These are phyloP conservation scores for Zymoseptoria crescenta DNA, from an alignment of 2,329 filamentous ascomycete genomes.

Conservation along the genomic window DNA sequence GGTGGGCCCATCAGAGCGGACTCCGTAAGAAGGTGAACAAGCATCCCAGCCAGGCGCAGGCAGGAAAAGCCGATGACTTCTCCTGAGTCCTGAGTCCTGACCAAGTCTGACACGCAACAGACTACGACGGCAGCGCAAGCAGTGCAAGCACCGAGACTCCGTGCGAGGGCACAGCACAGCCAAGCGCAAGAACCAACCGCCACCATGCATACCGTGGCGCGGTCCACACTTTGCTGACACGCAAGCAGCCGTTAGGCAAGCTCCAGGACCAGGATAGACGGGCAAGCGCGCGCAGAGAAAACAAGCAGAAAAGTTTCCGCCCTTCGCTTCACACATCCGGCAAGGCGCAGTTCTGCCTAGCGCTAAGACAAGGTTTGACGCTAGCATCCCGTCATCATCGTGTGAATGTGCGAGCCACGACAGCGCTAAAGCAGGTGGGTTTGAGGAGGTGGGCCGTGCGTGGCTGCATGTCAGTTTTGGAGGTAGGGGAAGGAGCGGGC, in stretches of 20 bases:
- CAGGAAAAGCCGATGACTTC: background rate
- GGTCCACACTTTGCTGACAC: background rate
- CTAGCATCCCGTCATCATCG: background rate
- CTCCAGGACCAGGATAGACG: background rate
- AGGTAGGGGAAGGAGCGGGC: no score
- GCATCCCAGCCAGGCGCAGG: background rate
- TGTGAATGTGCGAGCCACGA: background rate
- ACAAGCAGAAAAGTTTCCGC: background rate
- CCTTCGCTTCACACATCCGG: background rate
- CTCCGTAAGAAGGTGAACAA: background rate
- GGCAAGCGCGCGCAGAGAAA: background rate
- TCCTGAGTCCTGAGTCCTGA: no score
- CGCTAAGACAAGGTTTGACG: background rate
- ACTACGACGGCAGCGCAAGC: background rate
- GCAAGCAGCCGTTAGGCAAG: background rate
- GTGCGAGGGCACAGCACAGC: background rate
- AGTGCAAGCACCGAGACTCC: background rate
- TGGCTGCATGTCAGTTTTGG: background rate
- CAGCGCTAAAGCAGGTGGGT: background rate
- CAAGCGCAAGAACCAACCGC: background rate
- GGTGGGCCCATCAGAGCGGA: background rate
- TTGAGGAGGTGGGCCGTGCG: background rate
- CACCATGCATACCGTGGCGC: background rate
- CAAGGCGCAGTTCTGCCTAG: background rate
- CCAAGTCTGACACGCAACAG: background rate